Evolutionary conservation across 31 red algal genomes (phyloP), one percentile per base, ranked within the genome.

Genomic region (Endocladia muricata): DNA sequence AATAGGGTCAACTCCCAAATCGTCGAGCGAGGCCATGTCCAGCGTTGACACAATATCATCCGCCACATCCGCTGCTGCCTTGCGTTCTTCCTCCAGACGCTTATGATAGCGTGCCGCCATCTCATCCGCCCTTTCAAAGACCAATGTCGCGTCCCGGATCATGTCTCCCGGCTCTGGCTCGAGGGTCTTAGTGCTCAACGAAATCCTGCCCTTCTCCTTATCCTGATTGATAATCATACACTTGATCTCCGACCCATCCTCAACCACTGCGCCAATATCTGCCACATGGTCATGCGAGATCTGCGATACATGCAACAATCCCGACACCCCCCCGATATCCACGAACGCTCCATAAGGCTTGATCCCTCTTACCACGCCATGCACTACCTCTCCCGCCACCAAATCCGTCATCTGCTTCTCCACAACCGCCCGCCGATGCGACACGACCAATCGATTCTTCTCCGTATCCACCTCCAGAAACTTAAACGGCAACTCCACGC

Each of bases 311-410:
- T 99, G 96, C 19, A 99, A 64, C 28, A 99, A 70, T 26, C 92
- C 96, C 25, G 96, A 89, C 7, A 95, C 78, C 5, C 96, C 96
- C 44, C 78, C 83, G 19, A 94, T 82, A 74, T 99, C 96, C 59
- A 99, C 85, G 60, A 99, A 99, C 3, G 91, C 91, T 26, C 96
- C 96, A 51, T 99, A 99, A n/a, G 96, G 96, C 61, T 99, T 99
- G 40, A 95, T 83, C 43, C 93, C 93, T 1, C 90, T 77, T 26
- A 99, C 88, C 2, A 83, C 77, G 13, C 96, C 96, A 39, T 93
- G 49, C 33, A 99, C 82, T 33, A 99, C 67, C 44, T 83, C 72
- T 60, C 96, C 96, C 0, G 92, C 72, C 13, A 85, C 84, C 0
- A 95, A 41, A 28, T 82, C 59, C 5, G 79, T 84, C 88, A 99